Evolutionary conservation across 2,329 filamentous ascomycete species (phyloP), one percentile per base, ranked within the genome.

Genomic region (Colletotrichum euphorbiae): DNA sequence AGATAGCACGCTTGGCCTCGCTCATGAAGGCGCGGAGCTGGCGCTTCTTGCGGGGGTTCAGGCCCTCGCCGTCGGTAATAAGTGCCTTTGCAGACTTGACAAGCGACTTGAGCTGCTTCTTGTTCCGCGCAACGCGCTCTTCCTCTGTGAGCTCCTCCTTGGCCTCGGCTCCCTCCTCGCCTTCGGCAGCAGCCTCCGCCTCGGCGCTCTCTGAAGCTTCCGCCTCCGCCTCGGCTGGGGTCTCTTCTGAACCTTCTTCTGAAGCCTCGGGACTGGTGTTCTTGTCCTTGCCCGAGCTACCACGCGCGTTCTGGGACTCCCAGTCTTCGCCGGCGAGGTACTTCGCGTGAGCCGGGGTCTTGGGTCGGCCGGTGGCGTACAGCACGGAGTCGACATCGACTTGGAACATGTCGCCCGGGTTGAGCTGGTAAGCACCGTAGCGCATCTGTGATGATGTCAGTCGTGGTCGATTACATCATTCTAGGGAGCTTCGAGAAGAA

Each of bases 371-470:
- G 1, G 94, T 97, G 38, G 93, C 95, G 75, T 87, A 94, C 80
- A 99, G 86, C 64, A 99, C 96, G 73, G 91, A 89, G 43, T 97
- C 93, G 40, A 92, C 86, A 19, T 98, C 92, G 74, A 99, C 95
- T 78, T 97, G 93, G 85, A 99, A 99, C 89, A 99, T 93, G 78
- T 99, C 96, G 73, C 96, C 96, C 3, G 96, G 97, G 79, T 99
- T 99, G 43, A 99, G 87, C 72, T 94, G 90, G 79, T 99, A 99
- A 62, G 93, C 92, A 8, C 96, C 94, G 76, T 96, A 93, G 71
- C 87, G 85, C 92, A 98, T 97, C 95, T 97, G 62, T 13, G 21
- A 24, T 24, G 21, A 11, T 31, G 46, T 50, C 28, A 50, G 46
- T 50, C 13, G 19, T 28, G 21, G 21, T 50, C 21, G 28, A 31